Base-by-base conservation (phyloP, 371 early-diverging fungal species). In the Rhizopus delemar region DNA sequence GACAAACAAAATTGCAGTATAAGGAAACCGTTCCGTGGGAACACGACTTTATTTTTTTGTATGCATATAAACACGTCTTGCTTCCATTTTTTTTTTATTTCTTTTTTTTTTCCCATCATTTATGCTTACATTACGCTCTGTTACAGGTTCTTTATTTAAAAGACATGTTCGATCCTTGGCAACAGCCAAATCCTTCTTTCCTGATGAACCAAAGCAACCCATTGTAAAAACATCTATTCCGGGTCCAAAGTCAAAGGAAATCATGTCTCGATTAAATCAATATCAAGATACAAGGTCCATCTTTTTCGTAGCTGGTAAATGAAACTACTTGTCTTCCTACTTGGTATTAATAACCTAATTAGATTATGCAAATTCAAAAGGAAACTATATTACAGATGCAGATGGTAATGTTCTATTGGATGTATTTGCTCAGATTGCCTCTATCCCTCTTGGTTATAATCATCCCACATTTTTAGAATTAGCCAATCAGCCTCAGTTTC, bases 371-470 rank as follows among this genome's bases (percentile, higher is more conserved):
- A 85, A 86, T 60, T 88, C 88, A 34, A 75, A 81, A 15, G 91
- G 91, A 63, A 90, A 90, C 63, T 90, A 88, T 64, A 86, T 90
- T 43, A 84, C 78, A 1, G 91, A 90, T 62, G 84, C 85, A 0
- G 91, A 90, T 62, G 91, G 91, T 46, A 90, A 90, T 57, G 70
- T 65, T 3, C 62, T 83, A 52, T 69, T 90, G 46, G 91, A 90
- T 56, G 65, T 90, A 46, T 89, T 82, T 75, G 86, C 86, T 49
- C 90, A 90, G 69, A 88, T 89, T 34, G 86, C 91, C n/a, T 89
- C 90, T 29, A 83, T 90, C 41, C 90, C 91, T 22, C 60, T 90
- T 32, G 91, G 91, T 3, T 90, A 90, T 74, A 90, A 90, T 65
- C 82, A 83, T 65, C 80, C 84, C 52, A 81, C 81, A 0, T 65